Conservation (phyloP, 2,329 filamentous ascomycete genomes). For the Cytospora chrysosperma region DNA sequence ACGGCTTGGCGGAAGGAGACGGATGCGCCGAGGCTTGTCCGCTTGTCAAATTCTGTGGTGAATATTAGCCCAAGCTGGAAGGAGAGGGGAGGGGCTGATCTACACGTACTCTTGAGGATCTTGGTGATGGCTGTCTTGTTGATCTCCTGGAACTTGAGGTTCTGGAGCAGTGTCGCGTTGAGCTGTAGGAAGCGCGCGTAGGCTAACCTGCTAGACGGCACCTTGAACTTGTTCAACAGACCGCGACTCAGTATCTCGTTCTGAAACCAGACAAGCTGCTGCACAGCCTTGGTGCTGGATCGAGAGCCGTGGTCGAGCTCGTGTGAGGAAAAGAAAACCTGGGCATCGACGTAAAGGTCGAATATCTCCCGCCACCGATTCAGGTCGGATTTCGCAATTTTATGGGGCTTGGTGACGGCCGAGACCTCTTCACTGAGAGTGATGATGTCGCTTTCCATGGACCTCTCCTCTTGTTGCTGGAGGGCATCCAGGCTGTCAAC, state of each 20-base stretch:
- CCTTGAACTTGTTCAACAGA: conserved; percentile 62
- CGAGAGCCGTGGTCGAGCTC: conserved; percentile 70
- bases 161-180: conserved; percentile 74
- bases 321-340: conserved; percentile 78
- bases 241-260: conserved; percentile 61
- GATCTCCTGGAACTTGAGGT: conserved; percentile 80
- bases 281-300: conserved; percentile 62
- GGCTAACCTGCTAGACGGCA: conserved; percentile 62
- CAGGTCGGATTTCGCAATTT: conserved; percentile 64
- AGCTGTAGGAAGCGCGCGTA: conserved; percentile 69
- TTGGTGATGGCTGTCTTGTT: conserved; percentile 76
- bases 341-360: conserved; percentile 74
- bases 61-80: conserved; percentile 20
- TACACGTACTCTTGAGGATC: conserved; percentile 75
- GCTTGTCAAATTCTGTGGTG: conserved; percentile 79
- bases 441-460: conserved; percentile 62
- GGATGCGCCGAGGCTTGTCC: conserved; percentile 70
- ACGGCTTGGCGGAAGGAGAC: conserved; percentile 60
- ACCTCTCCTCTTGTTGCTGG: conserved; percentile 63
- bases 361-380: conserved; percentile 79
- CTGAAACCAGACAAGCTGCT: conserved; percentile 71
- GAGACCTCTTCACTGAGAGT: conserved; percentile 64
- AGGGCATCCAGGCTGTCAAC: conserved; percentile 67
- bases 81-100: not conserved
- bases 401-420: conserved; percentile 62